Percentiles rank a stretch among this genome's conserved stretches.
Evolutionary conservation across 805 yeast species (phyloP).

Genomic region (Teunomyces kruisii): DNA sequence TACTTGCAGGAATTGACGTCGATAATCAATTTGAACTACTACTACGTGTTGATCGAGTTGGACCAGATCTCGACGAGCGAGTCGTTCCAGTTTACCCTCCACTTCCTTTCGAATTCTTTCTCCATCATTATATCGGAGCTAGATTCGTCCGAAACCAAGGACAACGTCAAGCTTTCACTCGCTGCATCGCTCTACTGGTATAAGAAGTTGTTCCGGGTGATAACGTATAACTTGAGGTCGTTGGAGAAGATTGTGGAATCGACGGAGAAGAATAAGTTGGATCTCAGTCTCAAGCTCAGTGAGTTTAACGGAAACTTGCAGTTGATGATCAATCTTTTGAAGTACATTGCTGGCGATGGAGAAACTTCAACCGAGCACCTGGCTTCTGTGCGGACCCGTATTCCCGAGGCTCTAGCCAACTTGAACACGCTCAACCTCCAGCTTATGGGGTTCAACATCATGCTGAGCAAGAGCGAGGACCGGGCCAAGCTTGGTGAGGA

Average conservation of each 20-base stretch:
- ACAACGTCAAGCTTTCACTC: slow-evolving; percentile 16
- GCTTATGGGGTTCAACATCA: slow-evolving; percentile 21
- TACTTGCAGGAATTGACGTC: slow-evolving; percentile 34
- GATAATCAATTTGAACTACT: slow-evolving; percentile 36
- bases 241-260: slow-evolving; percentile 17
- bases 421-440: slow-evolving; percentile 16
- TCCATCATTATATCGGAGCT: slow-evolving; percentile 29
- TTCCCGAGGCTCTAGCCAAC: background rate
- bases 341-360: slow-evolving; percentile 17
- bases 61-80: slow-evolving; percentile 40
- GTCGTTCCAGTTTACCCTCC: slow-evolving; percentile 41
- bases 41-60: slow-evolving; percentile 38
- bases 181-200: slow-evolving; percentile 31
- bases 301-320: slow-evolving; percentile 36
- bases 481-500: slow-evolving; percentile 8
- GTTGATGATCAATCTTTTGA: slow-evolving; percentile 31
- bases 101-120: slow-evolving; percentile 41
- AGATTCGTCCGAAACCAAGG: slow-evolving; percentile 6
- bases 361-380: background rate
- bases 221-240: slow-evolving; percentile 27
- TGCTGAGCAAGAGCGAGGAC: slow-evolving; percentile 13
- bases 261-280: slow-evolving; percentile 10
- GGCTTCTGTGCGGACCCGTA: background rate
- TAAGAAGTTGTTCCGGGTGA: slow-evolving; percentile 36
- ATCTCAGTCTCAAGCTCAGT: slow-evolving; percentile 21